Evolutionary conservation across 352 stramenopile species (phyloP), one percentile per base, ranked within the genome.

Genomic region (Blastocystis sp.): DNA sequence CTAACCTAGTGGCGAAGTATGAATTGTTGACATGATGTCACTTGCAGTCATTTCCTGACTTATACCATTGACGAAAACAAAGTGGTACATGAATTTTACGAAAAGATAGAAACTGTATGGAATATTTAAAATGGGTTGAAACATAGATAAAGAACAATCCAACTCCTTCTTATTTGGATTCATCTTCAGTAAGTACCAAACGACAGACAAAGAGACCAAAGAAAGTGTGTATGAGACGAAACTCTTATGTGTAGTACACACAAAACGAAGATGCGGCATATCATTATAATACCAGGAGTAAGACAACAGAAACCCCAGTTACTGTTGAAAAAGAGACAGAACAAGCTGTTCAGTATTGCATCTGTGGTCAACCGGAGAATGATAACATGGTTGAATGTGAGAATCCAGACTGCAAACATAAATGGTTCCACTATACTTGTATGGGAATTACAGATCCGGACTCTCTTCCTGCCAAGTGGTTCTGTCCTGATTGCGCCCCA

Each of bases 351-450:
- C 73, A 84, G 56, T 91, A 91, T 73, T 91, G 90, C 58, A 73
- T 90, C n/a, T 91, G 90, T 59, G 89, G 82, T 42, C 82, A 90
- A 19, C 93, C 96, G 54, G 95, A 94, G 56, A 96, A 95, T 87
- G 94, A 94, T 2, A 93, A 96, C 66, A 97, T 97, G 94, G 94
- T 96, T 9, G 94, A 94, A 79, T 97, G 94, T 88, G 94, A 97
- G 90, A 96, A 97, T 75, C 93, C 95, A 90, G 93, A 95, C 88
- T 97, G 94, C 92, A 95, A 96, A 91, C 95, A 95, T 91, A 93
- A 96, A 90, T 96, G 94, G 94, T 96, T 96, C 90, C 94, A 96
- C 90, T 96, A 96, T 80, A 91, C 94, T 84, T 96, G 94, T 88
- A 93, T 96, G 17, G 93, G 93, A 4, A 93, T 96, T 73, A 94